These are phyloP conservation scores for Solanum virginianum DNA, from an alignment of 257 asterid species.

Conservation along the genomic window DNA sequence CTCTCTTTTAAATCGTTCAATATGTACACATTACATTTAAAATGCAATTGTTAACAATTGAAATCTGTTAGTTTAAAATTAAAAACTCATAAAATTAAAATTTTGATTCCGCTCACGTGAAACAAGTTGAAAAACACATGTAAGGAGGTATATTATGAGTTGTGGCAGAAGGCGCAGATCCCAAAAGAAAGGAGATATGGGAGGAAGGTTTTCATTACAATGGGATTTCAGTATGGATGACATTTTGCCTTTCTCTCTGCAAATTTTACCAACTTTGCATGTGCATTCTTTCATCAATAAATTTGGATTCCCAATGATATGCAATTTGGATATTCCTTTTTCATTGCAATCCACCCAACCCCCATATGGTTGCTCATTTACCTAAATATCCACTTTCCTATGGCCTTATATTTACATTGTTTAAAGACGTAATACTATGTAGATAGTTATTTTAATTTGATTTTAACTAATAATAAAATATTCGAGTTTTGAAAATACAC, in stretches of 20 bases:
- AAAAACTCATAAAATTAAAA: background rate
- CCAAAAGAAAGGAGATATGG: background rate
- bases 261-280: background rate
- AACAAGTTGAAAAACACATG: background rate
- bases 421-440: background rate
- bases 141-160: background rate
- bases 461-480: background rate
- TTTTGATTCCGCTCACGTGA: background rate
- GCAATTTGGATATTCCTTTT: background rate
- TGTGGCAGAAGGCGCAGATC: background rate
- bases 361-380: background rate
- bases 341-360: background rate
- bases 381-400: background rate
- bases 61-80: background rate
- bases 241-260: background rate
- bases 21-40: background rate
- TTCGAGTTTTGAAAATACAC: background rate
- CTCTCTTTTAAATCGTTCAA: background rate
- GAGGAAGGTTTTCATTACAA: background rate
- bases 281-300: background rate
- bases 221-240: background rate
- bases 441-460: background rate
- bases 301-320: conserved; percentile 3
- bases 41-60: background rate
- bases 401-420: background rate